Conservation (phyloP, 2,329 filamentous ascomycete species). For the Colletotrichum sansevieriae region DNA sequence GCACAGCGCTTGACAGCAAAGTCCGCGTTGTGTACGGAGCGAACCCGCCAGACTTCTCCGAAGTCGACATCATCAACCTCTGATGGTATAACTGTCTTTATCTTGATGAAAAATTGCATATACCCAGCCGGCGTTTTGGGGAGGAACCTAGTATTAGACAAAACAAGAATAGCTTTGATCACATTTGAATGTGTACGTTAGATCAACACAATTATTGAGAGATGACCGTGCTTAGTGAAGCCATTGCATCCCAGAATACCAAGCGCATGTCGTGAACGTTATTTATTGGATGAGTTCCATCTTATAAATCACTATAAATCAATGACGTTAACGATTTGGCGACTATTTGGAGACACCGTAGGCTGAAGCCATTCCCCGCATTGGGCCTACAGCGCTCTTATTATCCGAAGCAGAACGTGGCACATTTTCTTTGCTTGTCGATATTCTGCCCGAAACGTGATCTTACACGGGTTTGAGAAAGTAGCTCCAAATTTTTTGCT, state of each 20-base stretch:
- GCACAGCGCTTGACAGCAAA: constrained; percentile 87
- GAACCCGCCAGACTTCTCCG: constrained; percentile 90
- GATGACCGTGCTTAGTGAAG: not conserved
- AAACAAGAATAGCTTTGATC: not conserved
- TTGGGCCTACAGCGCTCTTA: not conserved
- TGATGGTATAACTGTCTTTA: constrained; percentile 51
- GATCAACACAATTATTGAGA: no score
- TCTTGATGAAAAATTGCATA: constrained; percentile 31
- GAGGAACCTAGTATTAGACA: constrained; percentile 18
- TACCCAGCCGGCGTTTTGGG: constrained; percentile 39
- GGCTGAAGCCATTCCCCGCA: constrained; percentile 17
- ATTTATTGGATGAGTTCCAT: not conserved
- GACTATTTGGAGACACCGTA: constrained; percentile 5
- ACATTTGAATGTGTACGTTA: no score
- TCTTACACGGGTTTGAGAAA: not conserved
- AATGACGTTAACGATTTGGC: constrained; percentile 34
- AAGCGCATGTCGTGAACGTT: no score
- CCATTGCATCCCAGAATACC: not conserved
- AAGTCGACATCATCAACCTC: constrained; percentile 86
- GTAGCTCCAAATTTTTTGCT: not conserved
- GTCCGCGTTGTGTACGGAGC: constrained; percentile 85
- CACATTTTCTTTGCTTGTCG: not conserved
- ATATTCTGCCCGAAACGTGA: no score
- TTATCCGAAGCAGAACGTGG: not conserved
- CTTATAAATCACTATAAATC: constrained; percentile 38